phyloP scores from a whole-genome alignment of 2,329 filamentous ascomycete species.

The Dactylonectria macrodidyma region DNA sequence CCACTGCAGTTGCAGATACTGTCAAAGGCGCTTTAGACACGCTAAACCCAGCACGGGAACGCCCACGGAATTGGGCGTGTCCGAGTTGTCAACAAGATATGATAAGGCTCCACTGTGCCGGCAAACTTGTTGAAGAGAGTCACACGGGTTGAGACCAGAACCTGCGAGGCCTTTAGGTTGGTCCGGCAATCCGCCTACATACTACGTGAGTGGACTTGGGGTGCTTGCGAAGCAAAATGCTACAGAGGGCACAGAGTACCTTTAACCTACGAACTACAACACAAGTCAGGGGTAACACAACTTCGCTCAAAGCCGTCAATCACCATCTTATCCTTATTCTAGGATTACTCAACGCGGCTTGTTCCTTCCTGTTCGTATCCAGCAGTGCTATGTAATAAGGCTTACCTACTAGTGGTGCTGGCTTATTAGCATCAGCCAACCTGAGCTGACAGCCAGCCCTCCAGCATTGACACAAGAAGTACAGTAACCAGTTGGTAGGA shows the following conservation, averaged over 20 bases:
- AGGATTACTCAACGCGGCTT: background rate
- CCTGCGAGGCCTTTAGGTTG: constrained; percentile 4
- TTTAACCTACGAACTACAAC: background rate
- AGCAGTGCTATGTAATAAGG: background rate
- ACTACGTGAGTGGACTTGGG: background rate
- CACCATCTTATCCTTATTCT: constrained; percentile 8
- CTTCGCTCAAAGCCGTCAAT: background rate
- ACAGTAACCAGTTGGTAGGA: too few relatives aligned
- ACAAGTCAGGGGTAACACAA: background rate
- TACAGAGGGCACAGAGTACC: background rate
- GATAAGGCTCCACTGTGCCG: constrained; percentile 17
- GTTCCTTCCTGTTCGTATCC: constrained; percentile 7
- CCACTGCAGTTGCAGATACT: constrained; percentile 6
- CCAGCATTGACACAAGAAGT: background rate
- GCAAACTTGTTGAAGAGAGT: constrained; percentile 18
- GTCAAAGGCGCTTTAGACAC: constrained; percentile 22
- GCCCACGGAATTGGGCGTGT: constrained; percentile 16
- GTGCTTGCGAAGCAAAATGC: constrained; percentile 1
- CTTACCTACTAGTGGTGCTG: constrained; percentile 9
- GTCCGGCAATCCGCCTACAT: background rate
- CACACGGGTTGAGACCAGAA: constrained; percentile 16
- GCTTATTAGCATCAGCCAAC: constrained; percentile 19
- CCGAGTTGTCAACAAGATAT: constrained; percentile 15
- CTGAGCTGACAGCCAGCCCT: constrained; percentile 17
- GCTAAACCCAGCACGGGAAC: constrained; percentile 6